A percentile compares a stretch with the other conserved stretches of the same genome.
Evolutionary conservation across 257 asterid species (phyloP).

Genomic region (Ophiorrhiza pumila): DNA sequence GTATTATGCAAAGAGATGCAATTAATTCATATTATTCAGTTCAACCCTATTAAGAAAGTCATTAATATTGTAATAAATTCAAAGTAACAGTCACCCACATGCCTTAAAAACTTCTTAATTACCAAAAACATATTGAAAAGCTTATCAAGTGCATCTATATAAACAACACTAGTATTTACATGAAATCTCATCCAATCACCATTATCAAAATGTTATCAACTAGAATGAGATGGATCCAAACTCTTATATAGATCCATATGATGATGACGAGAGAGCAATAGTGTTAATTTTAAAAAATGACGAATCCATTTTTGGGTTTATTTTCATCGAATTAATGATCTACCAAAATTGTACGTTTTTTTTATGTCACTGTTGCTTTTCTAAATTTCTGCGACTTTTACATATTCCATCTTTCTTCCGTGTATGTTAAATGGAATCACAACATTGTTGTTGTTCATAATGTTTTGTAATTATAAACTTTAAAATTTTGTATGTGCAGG

Average conservation of each 20-base stretch:
- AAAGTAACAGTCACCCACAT: background rate
- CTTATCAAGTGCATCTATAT: no score
- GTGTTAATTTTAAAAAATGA: background rate
- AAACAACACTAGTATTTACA: background rate
- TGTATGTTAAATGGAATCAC: background rate
- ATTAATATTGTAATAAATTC: background rate
- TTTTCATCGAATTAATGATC: background rate
- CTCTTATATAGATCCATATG: no score
- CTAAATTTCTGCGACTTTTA: background rate
- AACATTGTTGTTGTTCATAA: no score
- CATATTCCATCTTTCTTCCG: background rate
- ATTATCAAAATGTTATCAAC: no score
- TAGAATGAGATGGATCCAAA: background rate
- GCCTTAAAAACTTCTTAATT: no score
- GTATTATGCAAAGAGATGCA: background rate
- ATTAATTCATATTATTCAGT: background rate
- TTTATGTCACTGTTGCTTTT: no score
- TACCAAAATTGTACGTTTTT: background rate
- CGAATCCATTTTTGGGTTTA: background rate
- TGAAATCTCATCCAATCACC: no score
- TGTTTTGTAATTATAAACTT: no score
- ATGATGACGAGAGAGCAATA: background rate
- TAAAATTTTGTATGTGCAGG: background rate
- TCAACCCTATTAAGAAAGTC: background rate
- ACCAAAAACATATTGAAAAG: no score